A percentile compares a stretch with the other conserved stretches of the same genome.
phyloP scores from a whole-genome alignment of 2,329 filamentous ascomycete genomes.

The Talaromyces sp. region DNA sequence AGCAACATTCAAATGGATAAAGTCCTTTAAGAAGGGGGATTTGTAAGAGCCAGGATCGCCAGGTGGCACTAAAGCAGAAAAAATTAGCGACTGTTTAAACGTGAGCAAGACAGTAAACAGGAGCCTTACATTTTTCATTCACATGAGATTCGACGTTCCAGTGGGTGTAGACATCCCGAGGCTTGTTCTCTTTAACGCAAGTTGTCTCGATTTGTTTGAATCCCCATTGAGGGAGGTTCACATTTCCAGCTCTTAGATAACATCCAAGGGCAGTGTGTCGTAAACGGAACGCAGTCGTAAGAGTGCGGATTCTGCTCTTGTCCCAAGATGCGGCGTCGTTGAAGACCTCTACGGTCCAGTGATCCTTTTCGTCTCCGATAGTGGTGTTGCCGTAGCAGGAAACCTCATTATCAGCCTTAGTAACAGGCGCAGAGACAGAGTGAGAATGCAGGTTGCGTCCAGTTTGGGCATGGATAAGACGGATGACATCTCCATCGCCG shows the following conservation, averaged over 20 bases:
- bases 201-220: conserved; percentile 99
- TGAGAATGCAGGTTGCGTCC: conserved; percentile 97
- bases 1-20: conserved; percentile 94
- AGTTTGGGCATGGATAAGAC: conserved; percentile 89
- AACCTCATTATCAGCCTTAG: conserved; percentile 86
- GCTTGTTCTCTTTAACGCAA: conserved; percentile 89
- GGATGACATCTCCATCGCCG: conserved; percentile 71
- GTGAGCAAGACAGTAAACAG: not conserved
- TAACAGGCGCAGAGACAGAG: conserved; percentile 78
- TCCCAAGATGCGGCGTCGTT: conserved; percentile 84
- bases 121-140: conserved; percentile 78
- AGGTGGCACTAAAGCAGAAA: conserved; percentile 58
- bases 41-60: conserved; percentile 89
- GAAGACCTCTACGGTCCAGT: conserved; percentile 92
- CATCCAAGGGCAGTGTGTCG: conserved; percentile 78
- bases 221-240: conserved; percentile 96
- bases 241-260: conserved; percentile 91
- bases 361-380: conserved; percentile 93
- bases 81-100: not conserved
- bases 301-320: conserved; percentile 76
- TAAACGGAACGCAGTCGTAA: conserved; percentile 89
- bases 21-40: conserved; percentile 96
- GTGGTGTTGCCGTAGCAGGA: conserved; percentile 95
- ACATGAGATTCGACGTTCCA: conserved; percentile 97
- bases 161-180: conserved; percentile 89